phyloP scores from a whole-genome alignment of 1,284 basidiomycete species.

The Naganishia sp. region DNA sequence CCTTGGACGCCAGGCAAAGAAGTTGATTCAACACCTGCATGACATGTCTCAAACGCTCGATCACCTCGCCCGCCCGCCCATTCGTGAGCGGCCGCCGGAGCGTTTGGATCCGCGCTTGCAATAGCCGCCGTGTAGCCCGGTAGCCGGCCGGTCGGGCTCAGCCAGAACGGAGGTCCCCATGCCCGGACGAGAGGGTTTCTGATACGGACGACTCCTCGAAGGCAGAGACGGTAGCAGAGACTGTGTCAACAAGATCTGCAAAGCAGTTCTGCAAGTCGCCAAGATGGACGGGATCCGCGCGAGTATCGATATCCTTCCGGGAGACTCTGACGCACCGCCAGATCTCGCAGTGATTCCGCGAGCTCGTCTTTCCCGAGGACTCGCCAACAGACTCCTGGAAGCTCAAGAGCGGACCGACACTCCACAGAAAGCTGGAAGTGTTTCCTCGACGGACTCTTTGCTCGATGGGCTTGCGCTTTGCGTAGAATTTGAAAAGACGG shows the following conservation, averaged over 20 bases:
- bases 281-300: slow-evolving; percentile 12
- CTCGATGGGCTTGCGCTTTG: slow-evolving; percentile 1
- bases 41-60: slow-evolving; percentile 23
- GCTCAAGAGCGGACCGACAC: background rate
- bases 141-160: slow-evolving; percentile 6
- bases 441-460: background rate
- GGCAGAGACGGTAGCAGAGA: background rate
- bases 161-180: background rate
- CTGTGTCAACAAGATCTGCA: background rate
- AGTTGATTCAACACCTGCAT: background rate
- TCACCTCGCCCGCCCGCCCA: background rate
- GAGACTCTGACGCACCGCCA: background rate
- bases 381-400: background rate
- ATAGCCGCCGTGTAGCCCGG: background rate
- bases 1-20: background rate
- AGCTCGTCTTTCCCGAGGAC: background rate
- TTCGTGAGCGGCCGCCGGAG: slow-evolving; percentile 7
- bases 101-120: background rate
- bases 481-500: slow-evolving; percentile 23
- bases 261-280: background rate
- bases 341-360: background rate
- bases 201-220: background rate
- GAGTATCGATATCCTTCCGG: slow-evolving; percentile 5
- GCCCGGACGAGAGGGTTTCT: background rate
- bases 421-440: background rate